phyloP scores from a whole-genome alignment of 23 red algal genomes.

The Gracilaria domingensis region DNA sequence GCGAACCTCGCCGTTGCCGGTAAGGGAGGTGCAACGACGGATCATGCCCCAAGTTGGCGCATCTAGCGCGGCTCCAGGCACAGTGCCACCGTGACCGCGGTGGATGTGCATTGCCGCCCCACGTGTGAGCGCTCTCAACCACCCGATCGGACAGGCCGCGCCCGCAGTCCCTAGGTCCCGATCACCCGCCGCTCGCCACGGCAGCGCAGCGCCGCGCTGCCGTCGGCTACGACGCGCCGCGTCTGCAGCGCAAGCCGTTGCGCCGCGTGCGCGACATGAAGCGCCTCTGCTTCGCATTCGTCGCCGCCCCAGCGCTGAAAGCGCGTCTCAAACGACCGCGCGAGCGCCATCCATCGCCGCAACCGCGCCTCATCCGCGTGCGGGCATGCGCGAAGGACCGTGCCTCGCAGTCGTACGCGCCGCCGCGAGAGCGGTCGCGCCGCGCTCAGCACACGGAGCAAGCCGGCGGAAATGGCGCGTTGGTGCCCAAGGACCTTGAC shows the following conservation, averaged over 20 bases:
- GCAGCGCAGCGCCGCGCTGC: no score
- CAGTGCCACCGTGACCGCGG: no score
- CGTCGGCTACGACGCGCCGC: no score
- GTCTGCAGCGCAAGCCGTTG: not conserved
- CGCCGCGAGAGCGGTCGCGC: not conserved
- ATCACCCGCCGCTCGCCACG: no score
- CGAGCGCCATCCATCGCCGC: not conserved
- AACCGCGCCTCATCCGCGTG: not conserved
- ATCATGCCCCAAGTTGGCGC: no score
- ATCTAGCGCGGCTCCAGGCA: no score
- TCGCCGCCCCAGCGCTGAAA: not conserved
- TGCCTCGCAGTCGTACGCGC: not conserved
- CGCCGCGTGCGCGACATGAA: not conserved
- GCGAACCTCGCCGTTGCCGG: no score
- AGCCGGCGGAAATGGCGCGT: not conserved
- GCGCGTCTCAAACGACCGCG: not conserved
- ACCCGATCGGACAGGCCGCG: not conserved
- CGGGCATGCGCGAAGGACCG: not conserved
- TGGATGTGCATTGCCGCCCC: not conserved
- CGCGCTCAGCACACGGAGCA: not conserved
- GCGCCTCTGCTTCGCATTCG: conserved; percentile 14
- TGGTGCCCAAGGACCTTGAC: conserved; percentile 42
- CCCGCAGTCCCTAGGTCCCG: no score
- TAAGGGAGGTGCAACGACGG: no score
- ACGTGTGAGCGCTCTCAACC: not conserved